phyloP scores from a whole-genome alignment of 768 basidiomycete genomes.

The Calvatia gigantea region DNA sequence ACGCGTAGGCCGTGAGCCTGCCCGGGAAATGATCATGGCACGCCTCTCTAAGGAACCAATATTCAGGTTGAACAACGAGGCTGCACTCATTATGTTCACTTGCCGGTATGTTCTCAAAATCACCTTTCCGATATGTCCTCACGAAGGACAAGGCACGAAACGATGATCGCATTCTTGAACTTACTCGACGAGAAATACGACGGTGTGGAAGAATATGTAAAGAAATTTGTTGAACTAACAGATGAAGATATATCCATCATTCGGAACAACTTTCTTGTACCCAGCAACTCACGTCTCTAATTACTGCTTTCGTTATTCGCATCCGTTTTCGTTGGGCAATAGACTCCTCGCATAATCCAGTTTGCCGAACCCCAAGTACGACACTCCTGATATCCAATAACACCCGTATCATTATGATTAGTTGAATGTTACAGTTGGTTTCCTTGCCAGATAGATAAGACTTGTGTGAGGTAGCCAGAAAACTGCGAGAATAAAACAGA shows the following conservation, averaged over 20 bases:
- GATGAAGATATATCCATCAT: conserved; percentile 63
- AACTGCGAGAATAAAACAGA: no score
- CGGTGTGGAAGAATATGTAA: conserved; percentile 63
- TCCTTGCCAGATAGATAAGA: no score
- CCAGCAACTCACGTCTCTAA: conserved; percentile 16
- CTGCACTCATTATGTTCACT: conserved; percentile 80
- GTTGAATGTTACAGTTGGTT: no score
- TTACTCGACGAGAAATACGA: conserved; percentile 63
- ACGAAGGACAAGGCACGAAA: conserved; percentile 49
- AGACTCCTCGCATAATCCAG: not conserved
- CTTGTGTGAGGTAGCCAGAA: no score
- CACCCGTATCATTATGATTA: no score
- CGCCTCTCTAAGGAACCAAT: conserved; percentile 68
- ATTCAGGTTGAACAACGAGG: conserved; percentile 69
- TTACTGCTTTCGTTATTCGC: not conserved
- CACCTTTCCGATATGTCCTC: not conserved
- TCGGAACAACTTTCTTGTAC: conserved; percentile 50
- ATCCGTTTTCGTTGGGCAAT: not conserved
- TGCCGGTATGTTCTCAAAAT: conserved; percentile 50
- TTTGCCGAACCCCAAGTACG: no score
- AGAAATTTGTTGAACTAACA: conserved; percentile 50
- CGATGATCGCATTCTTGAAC: conserved; percentile 70
- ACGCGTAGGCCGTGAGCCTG: conserved; percentile 76
- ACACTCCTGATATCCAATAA: no score
- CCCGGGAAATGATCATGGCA: conserved; percentile 64